Evolutionary conservation across 2,329 filamentous ascomycete species (phyloP).

Genomic region (Aspergillus tubingensis): DNA sequence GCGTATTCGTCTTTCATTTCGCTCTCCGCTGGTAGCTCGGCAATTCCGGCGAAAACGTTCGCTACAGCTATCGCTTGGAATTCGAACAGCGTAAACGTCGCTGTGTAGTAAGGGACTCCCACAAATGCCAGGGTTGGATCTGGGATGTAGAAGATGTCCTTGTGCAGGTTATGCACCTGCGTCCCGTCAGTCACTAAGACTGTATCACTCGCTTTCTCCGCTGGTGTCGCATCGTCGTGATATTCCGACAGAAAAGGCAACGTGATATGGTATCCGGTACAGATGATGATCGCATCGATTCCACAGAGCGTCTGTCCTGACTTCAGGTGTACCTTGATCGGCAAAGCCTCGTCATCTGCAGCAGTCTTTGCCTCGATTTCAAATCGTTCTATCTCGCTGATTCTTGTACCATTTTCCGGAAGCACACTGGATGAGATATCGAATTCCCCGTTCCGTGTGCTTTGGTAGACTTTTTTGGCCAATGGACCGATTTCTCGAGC

Average conservation of each 20-base stretch:
- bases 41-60: constrained; percentile 56
- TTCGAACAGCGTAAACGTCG: constrained; percentile 70
- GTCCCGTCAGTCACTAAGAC: constrained; percentile 65
- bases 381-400: constrained; percentile 56
- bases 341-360: constrained; percentile 43
- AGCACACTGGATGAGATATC: constrained; percentile 59
- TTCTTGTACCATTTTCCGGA: constrained; percentile 54
- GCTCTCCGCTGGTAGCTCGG: constrained; percentile 48
- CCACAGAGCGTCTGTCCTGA: constrained; percentile 55
- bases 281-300: constrained; percentile 65
- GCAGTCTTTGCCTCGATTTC: constrained; percentile 20
- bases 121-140: constrained; percentile 66
- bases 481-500: constrained; percentile 53
- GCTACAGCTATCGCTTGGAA: constrained; percentile 67
- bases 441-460: constrained; percentile 61
- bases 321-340: constrained; percentile 54
- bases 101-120: constrained; percentile 65
- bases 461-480: constrained; percentile 54
- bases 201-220: constrained; percentile 53
- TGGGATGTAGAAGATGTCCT: constrained; percentile 70
- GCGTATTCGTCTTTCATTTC: constrained; percentile 41
- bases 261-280: constrained; percentile 69
- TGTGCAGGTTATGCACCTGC: constrained; percentile 67
- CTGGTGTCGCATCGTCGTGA: constrained; percentile 48
- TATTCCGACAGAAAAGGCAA: constrained; percentile 63